phyloP scores from a whole-genome alignment of 192 early-diverging fungal genomes.

The Coemansia sp. region DNA sequence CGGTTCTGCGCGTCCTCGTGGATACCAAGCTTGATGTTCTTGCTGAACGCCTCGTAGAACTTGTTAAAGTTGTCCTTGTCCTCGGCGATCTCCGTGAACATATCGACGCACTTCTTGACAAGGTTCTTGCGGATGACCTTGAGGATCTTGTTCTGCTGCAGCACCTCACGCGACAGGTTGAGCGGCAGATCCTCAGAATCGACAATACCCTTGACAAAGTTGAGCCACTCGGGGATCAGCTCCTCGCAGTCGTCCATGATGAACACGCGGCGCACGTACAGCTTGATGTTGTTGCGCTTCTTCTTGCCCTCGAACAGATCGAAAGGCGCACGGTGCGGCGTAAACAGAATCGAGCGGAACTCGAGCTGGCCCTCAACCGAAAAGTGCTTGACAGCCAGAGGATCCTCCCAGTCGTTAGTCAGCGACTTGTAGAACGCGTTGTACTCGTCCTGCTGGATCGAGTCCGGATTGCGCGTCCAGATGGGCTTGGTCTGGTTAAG shows the following conservation, averaged over 20 bases:
- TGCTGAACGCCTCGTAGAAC: constrained; percentile 99
- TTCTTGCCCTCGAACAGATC: constrained; percentile 98
- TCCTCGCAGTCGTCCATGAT: constrained; percentile 99
- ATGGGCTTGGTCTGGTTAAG: constrained; percentile 99
- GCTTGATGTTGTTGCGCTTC: constrained; percentile 99
- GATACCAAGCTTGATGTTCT: constrained; percentile 99
- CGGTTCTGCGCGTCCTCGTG: constrained; percentile 99
- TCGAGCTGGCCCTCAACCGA: constrained; percentile 99
- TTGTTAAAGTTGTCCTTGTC: constrained; percentile 99
- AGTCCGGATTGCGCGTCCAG: constrained; percentile 99
- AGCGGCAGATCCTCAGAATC: constrained; percentile 99
- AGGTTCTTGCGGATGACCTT: constrained; percentile 99
- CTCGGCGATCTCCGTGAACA: constrained; percentile 95
- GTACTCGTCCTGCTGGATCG: constrained; percentile 96
- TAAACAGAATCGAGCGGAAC: constrained; percentile 98
- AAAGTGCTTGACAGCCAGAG: constrained; percentile 97
- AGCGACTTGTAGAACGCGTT: constrained; percentile 97
- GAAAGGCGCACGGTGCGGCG: constrained; percentile 95
- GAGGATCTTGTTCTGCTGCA: constrained; percentile 99
- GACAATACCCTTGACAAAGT: constrained; percentile 99
- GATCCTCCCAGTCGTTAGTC: constrained; percentile 99
- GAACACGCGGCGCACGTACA: constrained; percentile 99
- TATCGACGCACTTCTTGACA: constrained; percentile 98
- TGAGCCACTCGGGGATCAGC: constrained; percentile 98
- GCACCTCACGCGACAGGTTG: constrained; percentile 99